These are phyloP conservation scores for Lachancea thermotolerans DNA, from an alignment of 805 yeast genomes.

Conservation along the genomic window DNA sequence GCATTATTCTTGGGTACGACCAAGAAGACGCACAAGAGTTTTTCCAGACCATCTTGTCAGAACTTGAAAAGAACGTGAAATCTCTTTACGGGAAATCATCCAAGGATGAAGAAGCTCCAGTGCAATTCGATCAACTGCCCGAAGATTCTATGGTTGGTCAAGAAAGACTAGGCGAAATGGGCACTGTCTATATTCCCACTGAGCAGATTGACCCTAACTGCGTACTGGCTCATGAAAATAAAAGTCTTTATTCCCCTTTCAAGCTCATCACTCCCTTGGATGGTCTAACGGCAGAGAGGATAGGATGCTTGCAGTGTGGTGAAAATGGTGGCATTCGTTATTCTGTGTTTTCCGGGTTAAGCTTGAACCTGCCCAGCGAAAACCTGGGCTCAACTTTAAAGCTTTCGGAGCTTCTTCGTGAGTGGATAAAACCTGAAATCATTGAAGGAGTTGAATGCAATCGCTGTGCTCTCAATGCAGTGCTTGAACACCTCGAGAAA, in stretches of 20 bases:
- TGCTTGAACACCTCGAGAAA: constrained; percentile 42
- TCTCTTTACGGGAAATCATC: constrained; percentile 18
- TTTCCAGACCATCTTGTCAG: constrained; percentile 68
- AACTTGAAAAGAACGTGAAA: constrained; percentile 45
- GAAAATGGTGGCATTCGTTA: constrained; percentile 89
- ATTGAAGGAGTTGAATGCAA: constrained; percentile 94
- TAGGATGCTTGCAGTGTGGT: constrained; percentile 86
- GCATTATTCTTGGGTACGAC: constrained; percentile 73
- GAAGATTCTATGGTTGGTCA: constrained; percentile 35
- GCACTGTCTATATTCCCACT: constrained; percentile 65
- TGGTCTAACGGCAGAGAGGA: constrained; percentile 80
- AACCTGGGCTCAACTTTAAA: constrained; percentile 37
- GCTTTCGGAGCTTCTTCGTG: constrained; percentile 48
- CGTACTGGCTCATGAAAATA: constrained; percentile 28
- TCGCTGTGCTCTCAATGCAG: constrained; percentile 72
- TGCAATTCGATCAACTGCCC: constrained; percentile 28
- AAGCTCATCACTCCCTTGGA: constrained; percentile 82
- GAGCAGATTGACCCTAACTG: constrained; percentile 69
- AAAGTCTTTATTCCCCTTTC: constrained; percentile 43
- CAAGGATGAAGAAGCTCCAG: constrained; percentile 23
- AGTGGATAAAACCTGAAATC: constrained; percentile 74
- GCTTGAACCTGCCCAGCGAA: constrained; percentile 58
- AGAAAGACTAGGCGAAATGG: constrained; percentile 49
- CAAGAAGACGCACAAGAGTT: constrained; percentile 98
- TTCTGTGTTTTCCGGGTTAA: constrained; percentile 68